phyloP scores from a whole-genome alignment of 225 moss, liverwort and hornwort genomes.

The Climacium dendroides region DNA sequence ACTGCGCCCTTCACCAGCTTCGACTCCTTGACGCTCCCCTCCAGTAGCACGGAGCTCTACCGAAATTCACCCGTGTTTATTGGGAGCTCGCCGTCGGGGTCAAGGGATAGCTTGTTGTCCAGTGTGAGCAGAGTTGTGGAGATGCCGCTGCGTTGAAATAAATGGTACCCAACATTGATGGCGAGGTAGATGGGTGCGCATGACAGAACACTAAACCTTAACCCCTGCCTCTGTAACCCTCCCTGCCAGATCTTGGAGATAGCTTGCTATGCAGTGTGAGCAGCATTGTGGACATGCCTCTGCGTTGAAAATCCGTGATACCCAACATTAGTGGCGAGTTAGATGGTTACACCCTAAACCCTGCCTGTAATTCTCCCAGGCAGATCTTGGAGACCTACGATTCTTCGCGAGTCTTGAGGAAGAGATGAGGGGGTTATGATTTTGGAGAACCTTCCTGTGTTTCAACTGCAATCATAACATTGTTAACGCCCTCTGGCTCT shows the following conservation, averaged over 20 bases:
- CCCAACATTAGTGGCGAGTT: background rate
- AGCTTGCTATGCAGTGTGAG: background rate
- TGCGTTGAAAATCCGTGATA: background rate
- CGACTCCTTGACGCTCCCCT: background rate
- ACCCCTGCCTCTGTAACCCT: background rate
- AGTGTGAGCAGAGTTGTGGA: background rate
- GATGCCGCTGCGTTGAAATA: background rate
- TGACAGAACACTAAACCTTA: too few species aligned
- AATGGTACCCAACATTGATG: background rate
- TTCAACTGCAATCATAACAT: background rate
- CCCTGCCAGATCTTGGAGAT: background rate
- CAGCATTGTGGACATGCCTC: background rate
- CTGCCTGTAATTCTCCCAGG: background rate
- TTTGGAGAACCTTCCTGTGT: background rate
- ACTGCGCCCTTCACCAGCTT: background rate
- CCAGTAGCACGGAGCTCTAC: background rate
- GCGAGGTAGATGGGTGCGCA: background rate
- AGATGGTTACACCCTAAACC: background rate
- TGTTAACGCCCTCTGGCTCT: background rate
- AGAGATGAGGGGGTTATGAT: background rate
- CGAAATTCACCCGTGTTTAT: background rate
- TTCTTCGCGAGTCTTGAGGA: background rate
- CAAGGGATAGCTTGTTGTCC: constrained; percentile 4
- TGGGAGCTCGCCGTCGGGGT: background rate
- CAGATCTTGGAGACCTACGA: background rate